Evolutionary conservation across 2,329 filamentous ascomycete genomes (phyloP).

Genomic region (Diaporthe citrichinensis): DNA sequence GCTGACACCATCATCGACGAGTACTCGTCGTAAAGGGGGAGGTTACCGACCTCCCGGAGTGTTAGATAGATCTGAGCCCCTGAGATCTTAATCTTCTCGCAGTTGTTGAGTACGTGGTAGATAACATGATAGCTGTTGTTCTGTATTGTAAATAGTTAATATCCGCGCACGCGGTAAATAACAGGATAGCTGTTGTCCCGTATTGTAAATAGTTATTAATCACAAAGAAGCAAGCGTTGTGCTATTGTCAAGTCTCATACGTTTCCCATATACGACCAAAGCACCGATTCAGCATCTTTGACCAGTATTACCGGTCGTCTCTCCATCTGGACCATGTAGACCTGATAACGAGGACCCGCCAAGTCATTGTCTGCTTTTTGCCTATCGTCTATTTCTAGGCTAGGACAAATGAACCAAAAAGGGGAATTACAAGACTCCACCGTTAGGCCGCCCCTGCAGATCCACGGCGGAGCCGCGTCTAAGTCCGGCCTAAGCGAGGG

Average conservation of each 20-base stretch:
- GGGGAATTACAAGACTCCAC: conserved; percentile 10
- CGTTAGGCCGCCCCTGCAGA: conserved; percentile 6
- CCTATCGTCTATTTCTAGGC: not conserved
- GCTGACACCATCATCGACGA: conserved; percentile 22
- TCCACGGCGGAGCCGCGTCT: conserved; percentile 7
- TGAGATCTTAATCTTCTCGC: not conserved
- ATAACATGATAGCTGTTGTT: conserved; percentile 3
- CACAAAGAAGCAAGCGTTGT: conserved; percentile 15
- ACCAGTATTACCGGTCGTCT: too few species aligned
- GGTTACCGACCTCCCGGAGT: not conserved
- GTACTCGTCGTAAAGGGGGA: conserved; percentile 11
- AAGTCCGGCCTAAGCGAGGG: not conserved
- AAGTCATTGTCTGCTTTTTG: not conserved
- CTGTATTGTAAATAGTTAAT: conserved; percentile 15
- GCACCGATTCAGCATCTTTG: too few species aligned
- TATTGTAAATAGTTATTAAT: conserved; percentile 24
- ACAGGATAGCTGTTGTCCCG: not conserved
- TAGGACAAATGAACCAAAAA: not conserved
- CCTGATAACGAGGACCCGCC: not conserved
- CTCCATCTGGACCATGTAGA: too few species aligned
- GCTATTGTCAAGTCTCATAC: not conserved
- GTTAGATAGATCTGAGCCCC: not conserved
- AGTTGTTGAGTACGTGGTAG: not conserved
- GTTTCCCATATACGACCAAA: not conserved
- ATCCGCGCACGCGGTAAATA: not conserved